These are phyloP conservation scores for Pythium pyrilobum DNA, from an alignment of 352 stramenopile species.

Conservation along the genomic window DNA sequence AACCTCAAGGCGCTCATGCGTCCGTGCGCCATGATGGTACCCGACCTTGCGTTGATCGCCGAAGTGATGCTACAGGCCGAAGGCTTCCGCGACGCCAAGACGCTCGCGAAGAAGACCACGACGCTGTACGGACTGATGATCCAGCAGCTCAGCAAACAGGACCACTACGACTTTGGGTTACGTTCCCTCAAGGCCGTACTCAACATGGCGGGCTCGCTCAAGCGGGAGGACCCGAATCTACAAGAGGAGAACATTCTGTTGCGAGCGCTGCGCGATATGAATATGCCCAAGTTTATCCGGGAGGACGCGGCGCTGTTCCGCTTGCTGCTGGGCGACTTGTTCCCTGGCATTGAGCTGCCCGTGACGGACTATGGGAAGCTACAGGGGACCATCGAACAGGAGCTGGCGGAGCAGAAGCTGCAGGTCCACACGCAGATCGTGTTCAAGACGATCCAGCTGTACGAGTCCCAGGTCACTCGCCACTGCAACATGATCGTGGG, in stretches of 20 bases:
- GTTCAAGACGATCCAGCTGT: conserved; percentile 95
- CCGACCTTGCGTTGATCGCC: conserved; percentile 76
- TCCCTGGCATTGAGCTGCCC: conserved; percentile 83
- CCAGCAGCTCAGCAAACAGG: conserved; percentile 83
- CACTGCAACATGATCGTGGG: conserved; percentile 95
- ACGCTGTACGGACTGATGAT: conserved; percentile 86
- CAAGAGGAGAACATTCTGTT: conserved; percentile 96
- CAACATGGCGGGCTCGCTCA: conserved; percentile 84
- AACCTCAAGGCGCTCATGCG: conserved; percentile 86
- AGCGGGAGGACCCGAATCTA: conserved; percentile 93
- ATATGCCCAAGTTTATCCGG: conserved; percentile 93
- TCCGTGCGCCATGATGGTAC: conserved; percentile 87
- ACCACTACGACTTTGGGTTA: conserved; percentile 86
- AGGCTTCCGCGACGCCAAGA: conserved; percentile 78
- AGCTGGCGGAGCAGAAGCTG: conserved; percentile 78
- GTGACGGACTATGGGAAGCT: conserved; percentile 91
- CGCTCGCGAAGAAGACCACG: conserved; percentile 80
- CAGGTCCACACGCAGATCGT: conserved; percentile 89
- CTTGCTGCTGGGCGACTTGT: conserved; percentile 86
- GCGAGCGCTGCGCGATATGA: conserved; percentile 93
- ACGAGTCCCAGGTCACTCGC: conserved; percentile 92
- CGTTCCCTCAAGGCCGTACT: conserved; percentile 80
- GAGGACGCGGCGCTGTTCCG: conserved; percentile 92
- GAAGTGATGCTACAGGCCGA: conserved; percentile 87
- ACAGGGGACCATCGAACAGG: conserved; percentile 84